A percentile compares a stretch with the other conserved stretches of the same genome.
Evolutionary conservation across 2,329 filamentous ascomycete species (phyloP).

Genomic region (Incumbomyces lentus): DNA sequence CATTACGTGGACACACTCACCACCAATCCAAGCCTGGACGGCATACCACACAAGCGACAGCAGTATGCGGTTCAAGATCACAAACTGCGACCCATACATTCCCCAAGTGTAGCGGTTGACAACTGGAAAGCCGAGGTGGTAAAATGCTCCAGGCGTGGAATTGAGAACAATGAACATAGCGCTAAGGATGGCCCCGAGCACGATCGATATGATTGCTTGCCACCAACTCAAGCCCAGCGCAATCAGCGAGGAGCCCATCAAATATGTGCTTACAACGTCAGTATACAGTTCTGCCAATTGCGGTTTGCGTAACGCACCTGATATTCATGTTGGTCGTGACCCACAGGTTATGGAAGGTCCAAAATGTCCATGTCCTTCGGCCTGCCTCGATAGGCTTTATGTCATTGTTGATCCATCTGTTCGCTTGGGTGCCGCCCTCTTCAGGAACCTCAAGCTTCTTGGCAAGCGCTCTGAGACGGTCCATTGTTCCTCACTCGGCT

Average conservation of each 20-base stretch:
- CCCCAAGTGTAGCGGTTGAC: conserved; percentile 65
- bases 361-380: conserved; percentile 71
- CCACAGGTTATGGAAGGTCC: conserved; percentile 50
- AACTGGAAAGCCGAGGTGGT: conserved; percentile 85
- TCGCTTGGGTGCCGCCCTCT: conserved; percentile 17
- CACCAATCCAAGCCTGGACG: conserved; percentile 40
- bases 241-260: conserved; percentile 28
- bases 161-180: conserved; percentile 40
- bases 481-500: too few species aligned
- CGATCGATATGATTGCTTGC: conserved; percentile 84
- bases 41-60: conserved; percentile 54
- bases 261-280: conserved; percentile 17
- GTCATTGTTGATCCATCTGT: conserved; percentile 38
- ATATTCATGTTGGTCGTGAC: too few species aligned
- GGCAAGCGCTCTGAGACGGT: conserved; percentile 3
- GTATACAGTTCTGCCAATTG: not conserved
- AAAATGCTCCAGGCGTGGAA: conserved; percentile 56
- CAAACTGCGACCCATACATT: conserved; percentile 81
- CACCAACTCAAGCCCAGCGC: conserved; percentile 67
- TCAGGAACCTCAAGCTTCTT: conserved; percentile 21
- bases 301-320: too few species aligned
- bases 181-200: conserved; percentile 61
- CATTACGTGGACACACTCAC: conserved; percentile 40
- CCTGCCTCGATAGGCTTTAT: conserved; percentile 61
- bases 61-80: conserved; percentile 70